Conservation (phyloP, 306 rosid species). For the Dryas drummondii region DNA sequence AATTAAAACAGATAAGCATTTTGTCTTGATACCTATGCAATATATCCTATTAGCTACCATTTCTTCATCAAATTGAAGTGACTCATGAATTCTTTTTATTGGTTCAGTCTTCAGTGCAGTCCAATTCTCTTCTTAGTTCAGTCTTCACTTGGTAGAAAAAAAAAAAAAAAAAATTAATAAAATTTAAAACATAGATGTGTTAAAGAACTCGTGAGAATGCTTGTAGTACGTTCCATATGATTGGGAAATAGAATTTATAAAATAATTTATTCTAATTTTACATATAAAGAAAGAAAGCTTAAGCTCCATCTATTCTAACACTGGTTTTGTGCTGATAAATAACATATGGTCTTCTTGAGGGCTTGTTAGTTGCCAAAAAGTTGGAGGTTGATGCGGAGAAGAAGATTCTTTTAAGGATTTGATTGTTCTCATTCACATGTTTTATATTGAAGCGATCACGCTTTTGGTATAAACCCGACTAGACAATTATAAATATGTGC, state of each 20-base stretch:
- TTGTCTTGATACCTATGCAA: slow-evolving; percentile 45
- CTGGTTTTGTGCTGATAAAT: neutral
- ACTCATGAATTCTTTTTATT: slow-evolving; percentile 17
- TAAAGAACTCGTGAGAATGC: no score
- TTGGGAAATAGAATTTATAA: no score
- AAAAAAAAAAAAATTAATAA: no score
- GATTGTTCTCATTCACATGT: slow-evolving; percentile 52
- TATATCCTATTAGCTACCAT: slow-evolving; percentile 6
- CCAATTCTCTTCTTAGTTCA: slow-evolving; percentile 18
- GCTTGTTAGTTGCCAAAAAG: slow-evolving; percentile 47
- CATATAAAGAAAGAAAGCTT: neutral
- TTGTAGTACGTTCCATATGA: no score
- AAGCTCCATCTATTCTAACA: neutral
- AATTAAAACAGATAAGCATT: slow-evolving; percentile 59
- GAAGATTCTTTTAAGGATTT: slow-evolving; percentile 46
- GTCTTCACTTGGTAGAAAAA: neutral
- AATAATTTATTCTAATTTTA: no score
- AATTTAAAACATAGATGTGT: no score
- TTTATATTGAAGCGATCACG: slow-evolving; percentile 33
- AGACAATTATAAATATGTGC: slow-evolving; percentile 1
- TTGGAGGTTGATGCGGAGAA: slow-evolving; percentile 41
- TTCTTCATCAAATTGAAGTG: slow-evolving; percentile 27
- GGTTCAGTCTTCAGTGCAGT: slow-evolving; percentile 13
- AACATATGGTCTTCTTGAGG: slow-evolving; percentile 2
- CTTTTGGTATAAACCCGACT: slow-evolving; percentile 7